Base-by-base conservation (phyloP, 352 stramenopile genomes). In the Pythium brachiatum region DNA sequence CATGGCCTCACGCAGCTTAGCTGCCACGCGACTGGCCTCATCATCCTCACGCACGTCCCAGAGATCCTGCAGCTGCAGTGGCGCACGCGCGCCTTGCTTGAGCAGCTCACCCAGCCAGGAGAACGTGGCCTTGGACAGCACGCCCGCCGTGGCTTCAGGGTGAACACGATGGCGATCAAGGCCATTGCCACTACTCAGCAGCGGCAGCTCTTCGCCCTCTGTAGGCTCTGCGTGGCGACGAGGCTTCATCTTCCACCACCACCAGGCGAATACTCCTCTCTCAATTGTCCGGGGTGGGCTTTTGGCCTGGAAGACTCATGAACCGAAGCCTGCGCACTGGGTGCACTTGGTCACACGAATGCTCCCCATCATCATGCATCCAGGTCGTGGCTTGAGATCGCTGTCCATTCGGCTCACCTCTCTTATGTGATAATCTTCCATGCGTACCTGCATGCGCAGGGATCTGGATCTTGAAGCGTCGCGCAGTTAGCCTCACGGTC, bases 61-160 rank as follows among this genome's bases (percentile, higher is more conserved):
- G 6, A 89, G 57, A 68, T 89, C 67, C 7, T 64, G 12, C 20
- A 69, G 54, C 27, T 74, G 57, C 7, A 89, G 66, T 29, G 80
- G 77, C n/a, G 61, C 60, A 5, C 32, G 21, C 0, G 78, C 74
- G 11, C 80, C 77, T n/a, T 68, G 72, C 38, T 56, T 7, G 6
- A 87, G 53, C 27, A 87, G 51, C 25, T 18, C 65, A 2, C 69
- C 67, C 20, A 89, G 67, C 78, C 78, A 89, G 41, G 60, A 29
- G 52, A 73, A 73, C 31, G 66, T 73, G 50, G 61, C 36, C 6
- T 44, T 58, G 21, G 60, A 60, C 25, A 68, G 12, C 16, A 60
- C 18, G 6, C 50, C 43, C 1, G 59, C 65, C 18, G 32, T 16
- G 3, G 32, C 50, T 34, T 72, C 59, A 1, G 65, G 59, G 18